Base-by-base conservation (phyloP, 306 rosid genomes). In the Ochetophila trinervis region DNA sequence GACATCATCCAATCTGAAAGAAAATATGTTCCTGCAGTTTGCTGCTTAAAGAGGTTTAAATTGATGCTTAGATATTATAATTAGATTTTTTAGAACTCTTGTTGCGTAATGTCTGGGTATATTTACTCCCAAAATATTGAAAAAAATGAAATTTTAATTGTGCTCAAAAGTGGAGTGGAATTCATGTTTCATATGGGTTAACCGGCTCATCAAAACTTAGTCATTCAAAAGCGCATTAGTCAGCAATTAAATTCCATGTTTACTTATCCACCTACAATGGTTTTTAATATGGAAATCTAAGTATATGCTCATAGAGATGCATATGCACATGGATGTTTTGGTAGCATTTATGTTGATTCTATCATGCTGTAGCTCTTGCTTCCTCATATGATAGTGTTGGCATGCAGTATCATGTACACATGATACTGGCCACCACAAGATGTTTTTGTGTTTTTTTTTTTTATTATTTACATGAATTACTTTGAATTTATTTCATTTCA, bases 401-500 rank as follows among this genome's bases (percentile, higher is more conserved):
- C 14, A 48, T 48, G 5, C 18, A 48, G 18, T 13, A 48, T 15
- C 5, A 0, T 15, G 6, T 27, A 12, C 10, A 5, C 23, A 9
- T n/a, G 24, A 27, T 16, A 27, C n/a, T n/a, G 34, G 10, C 15
- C n/a, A 14, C 32, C 60, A 35, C 34, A 30, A 53, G 37, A 64
- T n/a, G 51, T 19, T 48, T 11, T 35, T 70, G 62, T 57, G 32
- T 52, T 36, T 17, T 63, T 36, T 32, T 65, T 35, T 58, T 57
- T 80, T 65, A 64, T 55, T 11, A 71, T 55, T 61, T 54, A 61
- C 63, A 59, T 67, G 35, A 59, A 32, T n/a, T n/a, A 27, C 50
- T 17, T n/a, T 73, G 34, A 66, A 19, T 57, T 58, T 59, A n/a
- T 72, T 64, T 54, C 32, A 27, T 73, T 55, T 77, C 81, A 93